Evolutionary conservation across 768 basidiomycete species (phyloP).

Genomic region (Tricholoma furcatifolium): DNA sequence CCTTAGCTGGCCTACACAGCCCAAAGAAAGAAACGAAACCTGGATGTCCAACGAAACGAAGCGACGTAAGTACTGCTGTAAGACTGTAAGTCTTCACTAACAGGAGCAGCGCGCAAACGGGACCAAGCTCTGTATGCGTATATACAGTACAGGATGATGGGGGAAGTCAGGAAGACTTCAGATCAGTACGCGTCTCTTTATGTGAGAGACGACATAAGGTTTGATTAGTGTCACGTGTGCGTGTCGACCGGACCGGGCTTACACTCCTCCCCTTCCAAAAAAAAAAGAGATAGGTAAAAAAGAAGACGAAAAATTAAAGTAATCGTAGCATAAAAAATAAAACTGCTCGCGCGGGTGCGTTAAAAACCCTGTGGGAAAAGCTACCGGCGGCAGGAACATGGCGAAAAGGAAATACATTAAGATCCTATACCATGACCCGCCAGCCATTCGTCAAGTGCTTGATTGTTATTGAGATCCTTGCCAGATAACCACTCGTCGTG

Average conservation of each 20-base stretch:
- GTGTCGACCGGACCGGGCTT: not conserved
- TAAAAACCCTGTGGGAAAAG: slow-evolving; percentile 10
- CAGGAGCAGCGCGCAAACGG: no score
- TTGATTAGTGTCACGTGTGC: not conserved
- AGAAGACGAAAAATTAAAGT: not conserved
- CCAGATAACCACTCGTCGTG: slow-evolving; percentile 26
- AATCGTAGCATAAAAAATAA: not conserved
- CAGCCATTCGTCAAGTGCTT: slow-evolving; percentile 18
- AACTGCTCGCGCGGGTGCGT: slow-evolving; percentile 4
- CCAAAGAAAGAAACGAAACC: no score
- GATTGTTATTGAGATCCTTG: slow-evolving; percentile 18
- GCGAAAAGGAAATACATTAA: no score
- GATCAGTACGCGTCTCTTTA: no score
- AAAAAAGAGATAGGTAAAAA: not conserved
- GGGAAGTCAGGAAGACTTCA: no score
- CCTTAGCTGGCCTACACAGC: no score
- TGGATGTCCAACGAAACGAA: no score
- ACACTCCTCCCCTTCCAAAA: slow-evolving; percentile 4
- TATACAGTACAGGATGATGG: no score
- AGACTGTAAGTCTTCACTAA: no score
- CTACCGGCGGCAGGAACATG: no score
- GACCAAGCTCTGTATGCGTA: no score
- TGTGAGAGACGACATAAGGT: not conserved
- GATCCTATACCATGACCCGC: not conserved
- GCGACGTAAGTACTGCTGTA: no score